Conservation (phyloP, 2,329 filamentous ascomycete genomes). For the Ceratocystiopsis sp. region DNA sequence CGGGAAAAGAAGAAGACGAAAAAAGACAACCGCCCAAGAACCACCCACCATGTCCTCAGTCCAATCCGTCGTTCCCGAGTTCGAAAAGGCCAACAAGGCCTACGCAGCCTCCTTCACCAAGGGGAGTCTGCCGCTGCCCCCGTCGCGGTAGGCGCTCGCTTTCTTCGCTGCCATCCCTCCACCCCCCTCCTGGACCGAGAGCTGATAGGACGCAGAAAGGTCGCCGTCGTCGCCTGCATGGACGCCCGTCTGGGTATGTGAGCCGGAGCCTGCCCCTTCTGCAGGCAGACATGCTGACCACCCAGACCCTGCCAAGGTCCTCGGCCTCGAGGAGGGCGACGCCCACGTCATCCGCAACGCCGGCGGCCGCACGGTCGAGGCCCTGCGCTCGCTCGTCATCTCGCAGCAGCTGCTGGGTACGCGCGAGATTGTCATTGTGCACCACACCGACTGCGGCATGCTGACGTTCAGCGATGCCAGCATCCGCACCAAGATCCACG, state of each 20-base stretch:
- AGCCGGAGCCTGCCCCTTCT: no score
- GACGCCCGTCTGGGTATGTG: no score
- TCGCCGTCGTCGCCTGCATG: no score
- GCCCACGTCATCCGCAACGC: slow-evolving; percentile 68
- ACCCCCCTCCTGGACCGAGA: no score
- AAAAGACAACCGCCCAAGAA: no score
- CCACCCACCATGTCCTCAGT: no score
- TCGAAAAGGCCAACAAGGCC: slow-evolving; percentile 3
- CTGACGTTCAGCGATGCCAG: slow-evolving; percentile 45
- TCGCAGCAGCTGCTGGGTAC: no score
- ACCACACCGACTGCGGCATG: slow-evolving; percentile 43
- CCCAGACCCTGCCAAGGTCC: slow-evolving; percentile 25
- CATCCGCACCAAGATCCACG: slow-evolving; percentile 33
- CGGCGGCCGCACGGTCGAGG: slow-evolving; percentile 49
- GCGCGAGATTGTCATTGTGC: no score
- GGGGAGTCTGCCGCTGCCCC: slow-evolving; percentile 49
- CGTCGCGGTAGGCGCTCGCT: slow-evolving; percentile 31
- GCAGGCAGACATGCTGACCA: no score
- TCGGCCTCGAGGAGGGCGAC: slow-evolving; percentile 58
- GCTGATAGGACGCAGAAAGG: no score
- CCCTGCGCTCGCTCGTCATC: slow-evolving; percentile 45
- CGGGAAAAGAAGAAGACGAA: no score
- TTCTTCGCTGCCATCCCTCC: no score
- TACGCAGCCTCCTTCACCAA: slow-evolving; percentile 36
- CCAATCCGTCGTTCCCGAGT: not conserved